Evolutionary conservation across 768 basidiomycete species (phyloP).

Genomic region (Lactarius indigo): DNA sequence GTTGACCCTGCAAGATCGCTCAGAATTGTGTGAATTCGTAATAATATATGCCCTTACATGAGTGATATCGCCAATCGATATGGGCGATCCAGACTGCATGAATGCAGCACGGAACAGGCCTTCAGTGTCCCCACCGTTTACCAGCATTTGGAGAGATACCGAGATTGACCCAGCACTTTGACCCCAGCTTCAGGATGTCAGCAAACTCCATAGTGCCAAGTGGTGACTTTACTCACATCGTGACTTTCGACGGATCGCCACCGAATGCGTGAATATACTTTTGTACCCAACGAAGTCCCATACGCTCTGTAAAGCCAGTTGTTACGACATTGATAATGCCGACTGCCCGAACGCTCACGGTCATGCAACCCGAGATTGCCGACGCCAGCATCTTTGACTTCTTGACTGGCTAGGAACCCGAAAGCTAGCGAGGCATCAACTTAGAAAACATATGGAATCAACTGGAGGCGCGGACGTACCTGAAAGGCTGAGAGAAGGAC

Average conservation of each 20-base stretch:
- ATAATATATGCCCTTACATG: conserved; percentile 33
- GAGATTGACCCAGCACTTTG: conserved; percentile 52
- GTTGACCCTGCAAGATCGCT: conserved; percentile 28
- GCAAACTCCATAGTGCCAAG: background rate
- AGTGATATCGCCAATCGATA: conserved; percentile 31
- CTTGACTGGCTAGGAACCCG: conserved; percentile 49
- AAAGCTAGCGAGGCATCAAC: conserved; percentile 33
- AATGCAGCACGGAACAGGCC: conserved; percentile 41
- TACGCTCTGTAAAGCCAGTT: conserved; percentile 40
- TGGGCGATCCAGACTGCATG: conserved; percentile 42
- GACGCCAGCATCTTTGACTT: conserved; percentile 49
- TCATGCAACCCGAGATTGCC: conserved; percentile 65
- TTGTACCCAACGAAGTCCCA: conserved; percentile 61
- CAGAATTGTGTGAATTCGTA: background rate
- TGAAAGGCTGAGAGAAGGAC: conserved; percentile 5
- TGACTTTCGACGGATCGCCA: conserved; percentile 58
- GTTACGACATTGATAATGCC: background rate
- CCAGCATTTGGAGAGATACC: conserved; percentile 40
- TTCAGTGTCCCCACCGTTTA: conserved; percentile 37
- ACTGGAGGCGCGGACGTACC: background rate
- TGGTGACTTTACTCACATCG: conserved; percentile 40
- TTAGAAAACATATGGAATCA: background rate
- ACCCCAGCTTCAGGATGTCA: conserved; percentile 38
- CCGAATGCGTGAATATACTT: conserved; percentile 62
- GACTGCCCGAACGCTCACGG: conserved; percentile 37